phyloP scores from a whole-genome alignment of 2,329 filamentous ascomycete species.

The Talaromyces sp. region DNA sequence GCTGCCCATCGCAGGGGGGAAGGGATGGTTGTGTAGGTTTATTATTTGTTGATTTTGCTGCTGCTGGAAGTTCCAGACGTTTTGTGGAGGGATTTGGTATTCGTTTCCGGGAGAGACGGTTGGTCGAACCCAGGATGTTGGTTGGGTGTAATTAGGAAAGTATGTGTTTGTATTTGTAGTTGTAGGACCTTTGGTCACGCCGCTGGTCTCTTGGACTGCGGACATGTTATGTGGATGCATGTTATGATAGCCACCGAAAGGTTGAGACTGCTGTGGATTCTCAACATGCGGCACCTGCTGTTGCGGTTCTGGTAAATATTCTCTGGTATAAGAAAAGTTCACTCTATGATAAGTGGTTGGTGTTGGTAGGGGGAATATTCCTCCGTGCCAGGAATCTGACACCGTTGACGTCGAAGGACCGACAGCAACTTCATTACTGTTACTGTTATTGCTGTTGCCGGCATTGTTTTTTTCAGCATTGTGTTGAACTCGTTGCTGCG shows the following conservation, averaged over 20 bases:
- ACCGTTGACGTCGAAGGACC: conserved; percentile 9
- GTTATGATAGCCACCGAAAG: not conserved
- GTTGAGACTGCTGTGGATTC: not conserved
- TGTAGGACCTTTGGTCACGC: not conserved
- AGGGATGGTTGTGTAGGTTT: not conserved
- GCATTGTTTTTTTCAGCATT: not conserved
- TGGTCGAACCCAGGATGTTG: conserved; percentile 2
- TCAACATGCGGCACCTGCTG: conserved; percentile 1
- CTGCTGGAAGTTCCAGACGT: conserved; percentile 11
- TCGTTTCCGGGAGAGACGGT: not conserved
- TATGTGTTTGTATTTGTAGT: not conserved
- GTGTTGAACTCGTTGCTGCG: not conserved
- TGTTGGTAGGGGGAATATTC: conserved; percentile 12
- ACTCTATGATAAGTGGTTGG: conserved; percentile 1
- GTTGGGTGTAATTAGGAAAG: conserved; percentile 9
- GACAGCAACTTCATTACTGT: not conserved
- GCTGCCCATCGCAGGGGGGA: not conserved
- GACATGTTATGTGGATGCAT: not conserved
- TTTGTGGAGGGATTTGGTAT: conserved; percentile 4
- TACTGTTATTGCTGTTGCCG: not conserved
- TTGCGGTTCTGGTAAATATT: conserved; percentile 5
- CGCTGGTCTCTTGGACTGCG: not conserved
- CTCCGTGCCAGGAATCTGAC: conserved; percentile 15
- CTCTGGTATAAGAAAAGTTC: conserved; percentile 1
- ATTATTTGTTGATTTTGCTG: not conserved